These are phyloP conservation scores for Russula virescens DNA, from an alignment of 768 basidiomycete genomes.

Conservation along the genomic window DNA sequence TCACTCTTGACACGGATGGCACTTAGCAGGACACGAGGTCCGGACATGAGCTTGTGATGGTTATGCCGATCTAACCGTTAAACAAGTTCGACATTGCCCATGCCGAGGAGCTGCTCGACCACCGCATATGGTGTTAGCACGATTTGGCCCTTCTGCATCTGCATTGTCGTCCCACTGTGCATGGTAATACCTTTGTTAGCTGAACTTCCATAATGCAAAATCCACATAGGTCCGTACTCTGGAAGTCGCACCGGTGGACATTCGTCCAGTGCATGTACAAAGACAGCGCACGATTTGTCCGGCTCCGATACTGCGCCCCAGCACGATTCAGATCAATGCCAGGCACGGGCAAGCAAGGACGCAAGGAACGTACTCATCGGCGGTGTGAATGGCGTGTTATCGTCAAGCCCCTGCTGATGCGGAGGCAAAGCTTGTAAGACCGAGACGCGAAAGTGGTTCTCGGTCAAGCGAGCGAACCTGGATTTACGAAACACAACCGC, in stretches of 20 bases:
- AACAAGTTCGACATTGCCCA: conserved; percentile 74
- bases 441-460: conserved; percentile 70
- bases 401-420: conserved; percentile 70
- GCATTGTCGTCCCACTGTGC: conserved; percentile 59
- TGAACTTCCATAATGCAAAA: not conserved
- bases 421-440: conserved; percentile 81
- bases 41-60: not conserved
- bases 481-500: not conserved
- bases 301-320: conserved; percentile 61
- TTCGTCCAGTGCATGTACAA: conserved; percentile 67
- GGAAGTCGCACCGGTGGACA: conserved; percentile 66
- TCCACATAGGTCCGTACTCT: conserved; percentile 44
- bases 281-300: conserved; percentile 69
- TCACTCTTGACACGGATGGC: not conserved
- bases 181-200: not conserved
- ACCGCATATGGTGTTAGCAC: conserved; percentile 72
- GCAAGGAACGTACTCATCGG: conserved; percentile 57
- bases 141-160: conserved; percentile 77
- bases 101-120: conserved; percentile 64
- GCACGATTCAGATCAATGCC: not conserved
- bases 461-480: conserved; percentile 72
- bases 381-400: conserved; percentile 61
- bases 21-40: not conserved
- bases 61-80: conserved; percentile 32
- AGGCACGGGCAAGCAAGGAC: not conserved